Percentiles rank a stretch among this genome's conserved stretches.
These are phyloP conservation scores for Clitocybe nebularis DNA, from an alignment of 1,284 basidiomycete genomes.

Conservation along the genomic window DNA sequence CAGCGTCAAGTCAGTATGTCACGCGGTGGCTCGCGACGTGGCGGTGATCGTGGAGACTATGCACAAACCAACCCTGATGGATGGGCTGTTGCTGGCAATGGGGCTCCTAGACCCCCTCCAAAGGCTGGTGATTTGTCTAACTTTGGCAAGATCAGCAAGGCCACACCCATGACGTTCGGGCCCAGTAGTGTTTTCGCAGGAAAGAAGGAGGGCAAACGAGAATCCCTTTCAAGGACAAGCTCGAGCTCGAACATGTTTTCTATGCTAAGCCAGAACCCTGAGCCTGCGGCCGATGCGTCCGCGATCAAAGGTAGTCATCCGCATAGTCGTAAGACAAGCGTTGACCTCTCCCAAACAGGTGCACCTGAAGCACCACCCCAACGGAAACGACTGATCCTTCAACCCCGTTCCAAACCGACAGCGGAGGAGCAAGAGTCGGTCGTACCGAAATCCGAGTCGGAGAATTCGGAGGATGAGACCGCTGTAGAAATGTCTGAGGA, in stretches of 20 bases:
- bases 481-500: constrained; percentile 60
- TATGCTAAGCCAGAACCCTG: constrained; percentile 58
- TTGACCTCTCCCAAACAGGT: constrained; percentile 28
- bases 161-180: constrained; percentile 62
- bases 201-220: constrained; percentile 68
- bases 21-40: constrained; percentile 79
- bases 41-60: constrained; percentile 66
- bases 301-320: constrained; percentile 42
- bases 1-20: constrained; percentile 46
- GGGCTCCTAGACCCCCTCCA: constrained; percentile 56
- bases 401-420: constrained; percentile 44
- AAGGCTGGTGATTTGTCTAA: constrained; percentile 86
- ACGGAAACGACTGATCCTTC: constrained; percentile 72
- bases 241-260: constrained; percentile 89
- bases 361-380: constrained; percentile 41
- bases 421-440: constrained; percentile 23
- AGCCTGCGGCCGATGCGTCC: constrained; percentile 46
- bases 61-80: constrained; percentile 66
- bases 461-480: constrained; percentile 52
- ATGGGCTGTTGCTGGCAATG: constrained; percentile 76
- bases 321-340: constrained; percentile 48
- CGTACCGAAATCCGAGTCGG: constrained; percentile 43
- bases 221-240: constrained; percentile 72
- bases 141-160: constrained; percentile 82
- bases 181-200: constrained; percentile 76